Percentiles rank a stretch among this genome's conserved stretches.
phyloP scores from a whole-genome alignment of 306 rosid species.

The Castanea mollissima region DNA sequence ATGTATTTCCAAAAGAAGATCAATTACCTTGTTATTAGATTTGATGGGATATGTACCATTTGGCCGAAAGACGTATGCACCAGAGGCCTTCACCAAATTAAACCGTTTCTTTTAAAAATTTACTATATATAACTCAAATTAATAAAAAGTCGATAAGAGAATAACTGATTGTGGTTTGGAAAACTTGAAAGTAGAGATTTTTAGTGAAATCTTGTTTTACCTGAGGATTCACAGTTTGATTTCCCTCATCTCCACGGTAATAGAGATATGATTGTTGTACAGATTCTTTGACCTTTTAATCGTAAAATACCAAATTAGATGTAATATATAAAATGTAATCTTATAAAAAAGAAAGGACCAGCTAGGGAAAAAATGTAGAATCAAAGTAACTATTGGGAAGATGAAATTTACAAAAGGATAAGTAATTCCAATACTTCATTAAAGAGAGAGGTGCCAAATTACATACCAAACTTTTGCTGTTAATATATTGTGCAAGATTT shows the following conservation, averaged over 20 bases:
- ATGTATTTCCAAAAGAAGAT: background rate
- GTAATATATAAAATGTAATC: too few species aligned
- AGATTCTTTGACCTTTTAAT: conserved; percentile 40
- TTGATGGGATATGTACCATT: conserved; percentile 45
- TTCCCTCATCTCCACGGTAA: conserved; percentile 44
- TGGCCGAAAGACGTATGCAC: conserved; percentile 57
- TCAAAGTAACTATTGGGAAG: too few species aligned
- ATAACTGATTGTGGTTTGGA: too few species aligned
- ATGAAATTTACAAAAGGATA: too few species aligned
- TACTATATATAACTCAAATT: background rate
- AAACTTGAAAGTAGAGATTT: background rate
- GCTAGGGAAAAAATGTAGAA: too few species aligned
- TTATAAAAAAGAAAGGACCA: too few species aligned
- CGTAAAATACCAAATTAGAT: too few species aligned
- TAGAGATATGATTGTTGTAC: conserved; percentile 46
- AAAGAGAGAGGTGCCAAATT: background rate
- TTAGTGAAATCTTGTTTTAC: conserved; percentile 18
- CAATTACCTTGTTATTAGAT: conserved; percentile 36
- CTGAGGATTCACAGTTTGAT: conserved; percentile 32
- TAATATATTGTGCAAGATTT: conserved; percentile 33
- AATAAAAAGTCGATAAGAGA: too few species aligned
- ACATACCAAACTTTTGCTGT: conserved; percentile 43
- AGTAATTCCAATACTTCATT: too few species aligned
- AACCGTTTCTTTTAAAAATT: background rate
- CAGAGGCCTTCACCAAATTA: conserved; percentile 31